Percentiles rank a stretch among this genome's conserved stretches.
Evolutionary conservation across 352 stramenopile species (phyloP).

Genomic region (Pythium diclinum): DNA sequence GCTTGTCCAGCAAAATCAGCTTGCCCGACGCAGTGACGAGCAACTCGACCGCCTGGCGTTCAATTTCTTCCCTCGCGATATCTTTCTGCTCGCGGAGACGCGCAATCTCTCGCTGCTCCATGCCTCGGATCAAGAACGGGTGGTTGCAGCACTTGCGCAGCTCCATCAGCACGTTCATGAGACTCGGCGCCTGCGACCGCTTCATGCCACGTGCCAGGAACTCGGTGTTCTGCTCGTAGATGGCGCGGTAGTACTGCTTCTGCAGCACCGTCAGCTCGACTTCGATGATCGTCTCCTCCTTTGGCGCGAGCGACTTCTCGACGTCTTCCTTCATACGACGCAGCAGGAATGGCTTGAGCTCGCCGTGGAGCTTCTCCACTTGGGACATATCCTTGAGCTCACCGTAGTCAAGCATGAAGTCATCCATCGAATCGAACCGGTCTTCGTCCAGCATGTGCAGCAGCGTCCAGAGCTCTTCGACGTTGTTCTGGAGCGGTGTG

Average conservation of each 20-base stretch:
- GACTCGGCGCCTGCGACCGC: conserved; percentile 66
- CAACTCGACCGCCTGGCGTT: conserved; percentile 73
- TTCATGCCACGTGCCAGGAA: conserved; percentile 80
- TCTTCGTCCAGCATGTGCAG: conserved; percentile 97
- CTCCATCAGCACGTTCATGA: conserved; percentile 94
- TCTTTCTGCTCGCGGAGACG: conserved; percentile 58
- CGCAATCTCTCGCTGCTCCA: conserved; percentile 76
- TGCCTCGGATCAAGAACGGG: conserved; percentile 90
- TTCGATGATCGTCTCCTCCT: conserved; percentile 90
- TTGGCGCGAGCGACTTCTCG: conserved; percentile 84
- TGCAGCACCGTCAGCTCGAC: conserved; percentile 89
- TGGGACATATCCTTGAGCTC: conserved; percentile 90
- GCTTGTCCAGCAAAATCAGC: conserved; percentile 98
- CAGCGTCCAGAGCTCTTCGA: conserved; percentile 96
- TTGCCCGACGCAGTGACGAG: conserved; percentile 97
- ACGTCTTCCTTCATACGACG: conserved; percentile 90
- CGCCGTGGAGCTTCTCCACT: conserved; percentile 81
- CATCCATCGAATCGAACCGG: conserved; percentile 91
- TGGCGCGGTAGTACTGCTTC: conserved; percentile 90
- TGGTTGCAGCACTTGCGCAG: conserved; percentile 95
- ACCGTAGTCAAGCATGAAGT: conserved; percentile 94
- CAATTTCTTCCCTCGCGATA: conserved; percentile 42
- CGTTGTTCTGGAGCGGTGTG: conserved; percentile 89
- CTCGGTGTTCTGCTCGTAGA: conserved; percentile 92
- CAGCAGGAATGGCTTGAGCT: conserved; percentile 84